These are phyloP conservation scores for Cercospora nicotianae DNA, from an alignment of 2,329 filamentous ascomycete species.

Conservation along the genomic window DNA sequence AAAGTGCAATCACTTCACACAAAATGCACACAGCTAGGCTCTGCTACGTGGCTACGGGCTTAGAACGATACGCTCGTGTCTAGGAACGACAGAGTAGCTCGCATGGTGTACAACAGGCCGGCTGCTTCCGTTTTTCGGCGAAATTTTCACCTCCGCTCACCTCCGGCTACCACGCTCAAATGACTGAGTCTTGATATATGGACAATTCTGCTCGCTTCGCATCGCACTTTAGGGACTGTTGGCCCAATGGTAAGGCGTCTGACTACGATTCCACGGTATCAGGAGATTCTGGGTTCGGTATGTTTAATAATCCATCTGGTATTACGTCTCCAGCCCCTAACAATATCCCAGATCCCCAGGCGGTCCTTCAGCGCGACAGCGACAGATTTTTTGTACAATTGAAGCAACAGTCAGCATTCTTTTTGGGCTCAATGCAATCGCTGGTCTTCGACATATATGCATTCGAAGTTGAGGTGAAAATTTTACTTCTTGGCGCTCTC, in stretches of 20 bases:
- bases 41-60: no score
- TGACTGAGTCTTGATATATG: no score
- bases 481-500: neutral
- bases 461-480: neutral
- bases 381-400: no score
- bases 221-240: no score
- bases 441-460: neutral
- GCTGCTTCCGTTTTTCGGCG: neutral
- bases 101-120: no score
- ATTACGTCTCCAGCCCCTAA: no score
- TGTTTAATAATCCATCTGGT: no score
- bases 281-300: conserved; percentile 8
- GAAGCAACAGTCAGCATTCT: no score
- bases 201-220: no score
- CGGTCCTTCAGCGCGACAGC: no score
- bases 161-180: neutral
- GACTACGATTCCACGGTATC: neutral
- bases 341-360: neutral
- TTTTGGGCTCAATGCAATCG: neutral
- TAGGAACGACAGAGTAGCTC: no score
- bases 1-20: neutral
- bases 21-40: neutral
- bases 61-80: neutral
- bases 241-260: conserved; percentile 9
- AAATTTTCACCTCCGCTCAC: neutral